Evolutionary conservation across 2,329 filamentous ascomycete genomes (phyloP).

Genomic region (Alternaria arborescens): DNA sequence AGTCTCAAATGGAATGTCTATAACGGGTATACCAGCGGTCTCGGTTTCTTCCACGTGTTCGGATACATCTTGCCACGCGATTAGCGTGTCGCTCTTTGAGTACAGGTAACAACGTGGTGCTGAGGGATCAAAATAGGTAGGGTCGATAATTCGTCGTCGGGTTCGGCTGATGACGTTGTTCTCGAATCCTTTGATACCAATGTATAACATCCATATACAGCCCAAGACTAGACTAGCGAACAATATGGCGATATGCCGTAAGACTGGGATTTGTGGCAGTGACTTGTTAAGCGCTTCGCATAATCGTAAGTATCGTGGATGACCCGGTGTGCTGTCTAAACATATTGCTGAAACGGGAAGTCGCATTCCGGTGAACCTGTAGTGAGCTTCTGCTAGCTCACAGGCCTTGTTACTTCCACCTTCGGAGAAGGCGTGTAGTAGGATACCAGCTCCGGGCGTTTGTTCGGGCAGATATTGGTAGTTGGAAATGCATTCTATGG

Average conservation of each 20-base stretch:
- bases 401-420: conserved; percentile 41
- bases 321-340: conserved; percentile 42
- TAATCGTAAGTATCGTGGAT: conserved; percentile 32
- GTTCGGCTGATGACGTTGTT: conserved; percentile 34
- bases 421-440: conserved; percentile 42
- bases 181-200: conserved; percentile 25
- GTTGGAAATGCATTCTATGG: conserved; percentile 27
- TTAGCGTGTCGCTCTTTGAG: conserved; percentile 64
- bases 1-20: conserved; percentile 62
- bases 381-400: conserved; percentile 35
- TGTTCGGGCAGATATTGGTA: conserved; percentile 1
- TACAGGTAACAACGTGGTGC: conserved; percentile 64
- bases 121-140: conserved; percentile 22
- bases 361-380: conserved; percentile 18
- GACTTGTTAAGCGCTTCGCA: conserved; percentile 34
- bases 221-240: conserved; percentile 25
- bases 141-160: conserved; percentile 22
- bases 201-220: conserved; percentile 29
- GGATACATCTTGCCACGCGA: conserved; percentile 63
- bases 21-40: conserved; percentile 57
- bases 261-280: conserved; percentile 28
- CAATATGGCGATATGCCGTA: conserved; percentile 25
- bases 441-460: conserved; percentile 15
- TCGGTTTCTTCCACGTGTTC: conserved; percentile 58
- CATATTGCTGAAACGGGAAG: conserved; percentile 32